A percentile compares a stretch with the other conserved stretches of the same genome.
Evolutionary conservation across 1,139 yeast genomes (phyloP).

Genomic region (Magnusiomyces paraingens): DNA sequence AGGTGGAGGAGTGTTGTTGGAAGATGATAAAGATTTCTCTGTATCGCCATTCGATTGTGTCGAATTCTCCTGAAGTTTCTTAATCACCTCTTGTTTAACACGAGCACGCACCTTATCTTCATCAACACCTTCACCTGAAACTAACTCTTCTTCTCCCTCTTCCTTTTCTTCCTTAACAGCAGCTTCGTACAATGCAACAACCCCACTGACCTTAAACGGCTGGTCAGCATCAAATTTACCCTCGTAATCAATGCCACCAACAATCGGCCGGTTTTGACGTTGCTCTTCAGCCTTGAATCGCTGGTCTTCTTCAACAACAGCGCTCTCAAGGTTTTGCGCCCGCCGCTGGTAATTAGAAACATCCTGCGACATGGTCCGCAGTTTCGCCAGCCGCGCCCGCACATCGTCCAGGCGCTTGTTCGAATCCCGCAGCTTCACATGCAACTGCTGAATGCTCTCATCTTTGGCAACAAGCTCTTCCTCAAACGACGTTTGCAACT

Average conservation of each 20-base stretch:
- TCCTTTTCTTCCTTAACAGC: not conserved
- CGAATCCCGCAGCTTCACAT: constrained; percentile 44
- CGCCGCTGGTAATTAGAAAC: constrained; percentile 46
- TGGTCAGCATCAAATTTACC: constrained; percentile 77
- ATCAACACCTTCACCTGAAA: not conserved
- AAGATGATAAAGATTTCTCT: not conserved
- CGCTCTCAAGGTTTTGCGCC: constrained; percentile 48
- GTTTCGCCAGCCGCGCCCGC: constrained; percentile 39
- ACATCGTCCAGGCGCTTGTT: constrained; percentile 42
- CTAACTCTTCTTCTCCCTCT: not conserved
- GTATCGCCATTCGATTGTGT: not conserved
- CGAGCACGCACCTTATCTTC: not conserved
- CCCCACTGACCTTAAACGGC: constrained; percentile 57
- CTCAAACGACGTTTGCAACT: constrained; percentile 42
- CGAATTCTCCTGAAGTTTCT: not conserved
- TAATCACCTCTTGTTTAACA: not conserved
- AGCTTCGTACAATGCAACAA: not conserved
- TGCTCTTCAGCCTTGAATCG: constrained; percentile 40
- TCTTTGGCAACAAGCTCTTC: constrained; percentile 44
- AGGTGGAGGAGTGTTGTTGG: not conserved
- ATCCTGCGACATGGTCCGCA: constrained; percentile 38
- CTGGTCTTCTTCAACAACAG: constrained; percentile 51
- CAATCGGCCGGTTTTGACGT: constrained; percentile 17
- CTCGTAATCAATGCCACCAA: constrained; percentile 32
- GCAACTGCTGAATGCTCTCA: constrained; percentile 41